Base-by-base conservation (phyloP, 1,139 yeast genomes). In the Saccharomycopsis hybrid region DNA sequence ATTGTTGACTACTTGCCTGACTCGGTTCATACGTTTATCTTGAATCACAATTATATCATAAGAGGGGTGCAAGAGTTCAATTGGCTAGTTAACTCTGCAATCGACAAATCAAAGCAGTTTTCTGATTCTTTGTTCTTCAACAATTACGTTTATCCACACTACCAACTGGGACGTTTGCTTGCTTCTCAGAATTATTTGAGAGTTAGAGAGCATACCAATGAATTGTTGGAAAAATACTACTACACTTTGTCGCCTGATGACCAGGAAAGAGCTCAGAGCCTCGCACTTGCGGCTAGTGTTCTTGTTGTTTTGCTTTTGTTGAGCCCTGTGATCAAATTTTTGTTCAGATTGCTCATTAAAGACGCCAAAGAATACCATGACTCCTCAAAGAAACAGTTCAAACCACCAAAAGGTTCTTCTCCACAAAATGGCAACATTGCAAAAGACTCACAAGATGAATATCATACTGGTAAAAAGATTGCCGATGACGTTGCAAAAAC, bases 281-380 rank as follows among this genome's bases (percentile, higher is more conserved):
- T 7, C 18, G 18, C 33, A 7, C 5, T 47, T 27, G 33, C 38
- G 38, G 31, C 27, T 28, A 46, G 30, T 3, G 29, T 45, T 25
- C 2, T 45, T 7, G 9, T 43, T 32, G 18, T 44, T 7, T 9
- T 51, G 13, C 9, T 37, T 2, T 24, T 48, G 8, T 13, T 49
- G 5, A 8, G 8, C 36, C 47, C 52, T 7, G 9, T 49, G 11
- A n/a, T 48, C 4, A 32, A 28, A n/a, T 3, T 8, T 5, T 4
- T 41, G 8, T 41, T n/a, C 38, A 37, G 30, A 28, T 32, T 25
- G 3, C n/a, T 49, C 5, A 18, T 51, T 11, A 40, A 39, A 18
- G 54, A 51, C 40, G 40, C 43, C 13, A 49, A 43, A 39, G 47
- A 49, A n/a, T 51, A 27, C 30, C 47, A 48, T 27, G 52, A 51